Percentiles rank a stretch among this genome's conserved stretches.
These are phyloP conservation scores for Chytridium lagenaria DNA, from an alignment of 371 early-diverging fungal genomes.

Conservation along the genomic window DNA sequence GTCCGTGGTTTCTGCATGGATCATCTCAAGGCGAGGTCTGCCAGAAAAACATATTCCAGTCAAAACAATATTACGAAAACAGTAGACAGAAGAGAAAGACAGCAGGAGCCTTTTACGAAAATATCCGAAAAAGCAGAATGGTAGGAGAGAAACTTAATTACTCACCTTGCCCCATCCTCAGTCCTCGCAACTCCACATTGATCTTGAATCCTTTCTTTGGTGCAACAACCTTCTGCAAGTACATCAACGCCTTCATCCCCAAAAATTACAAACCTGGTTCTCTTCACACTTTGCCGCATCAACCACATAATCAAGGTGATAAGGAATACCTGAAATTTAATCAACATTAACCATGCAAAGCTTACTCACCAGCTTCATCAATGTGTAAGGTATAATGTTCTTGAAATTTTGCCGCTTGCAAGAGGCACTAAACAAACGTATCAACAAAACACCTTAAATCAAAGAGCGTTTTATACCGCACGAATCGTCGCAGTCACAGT, in stretches of 20 bases:
- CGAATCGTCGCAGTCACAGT: conserved; percentile 11
- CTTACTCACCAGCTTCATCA: conserved; percentile 16
- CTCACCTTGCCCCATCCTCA: conserved; percentile 25
- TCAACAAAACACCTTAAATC: not conserved
- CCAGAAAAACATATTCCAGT: not conserved
- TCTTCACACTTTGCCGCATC: conserved; percentile 10
- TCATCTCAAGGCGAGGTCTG: conserved; percentile 32
- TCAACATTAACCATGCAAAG: not conserved
- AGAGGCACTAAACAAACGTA: conserved; percentile 1
- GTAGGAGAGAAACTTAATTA: not conserved
- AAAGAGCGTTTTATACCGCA: not conserved
- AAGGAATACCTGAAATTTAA: conserved; percentile 17
- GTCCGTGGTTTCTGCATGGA: conserved; percentile 29
- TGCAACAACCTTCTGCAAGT: not conserved
- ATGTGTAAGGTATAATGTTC: conserved; percentile 15
- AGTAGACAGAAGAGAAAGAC: not conserved
- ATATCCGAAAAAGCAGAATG: too few relatives aligned
- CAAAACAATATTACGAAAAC: not conserved
- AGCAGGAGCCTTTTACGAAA: too few relatives aligned
- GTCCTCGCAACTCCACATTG: conserved; percentile 11
- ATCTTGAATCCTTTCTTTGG: conserved; percentile 20
- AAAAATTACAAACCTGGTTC: not conserved
- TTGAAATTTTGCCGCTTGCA: conserved; percentile 9
- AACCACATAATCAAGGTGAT: conserved; percentile 32
- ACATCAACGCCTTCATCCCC: too few relatives aligned